These are phyloP conservation scores for Cephalotrichum gorgonifer DNA, from an alignment of 2,329 filamentous ascomycete species.

Conservation along the genomic window DNA sequence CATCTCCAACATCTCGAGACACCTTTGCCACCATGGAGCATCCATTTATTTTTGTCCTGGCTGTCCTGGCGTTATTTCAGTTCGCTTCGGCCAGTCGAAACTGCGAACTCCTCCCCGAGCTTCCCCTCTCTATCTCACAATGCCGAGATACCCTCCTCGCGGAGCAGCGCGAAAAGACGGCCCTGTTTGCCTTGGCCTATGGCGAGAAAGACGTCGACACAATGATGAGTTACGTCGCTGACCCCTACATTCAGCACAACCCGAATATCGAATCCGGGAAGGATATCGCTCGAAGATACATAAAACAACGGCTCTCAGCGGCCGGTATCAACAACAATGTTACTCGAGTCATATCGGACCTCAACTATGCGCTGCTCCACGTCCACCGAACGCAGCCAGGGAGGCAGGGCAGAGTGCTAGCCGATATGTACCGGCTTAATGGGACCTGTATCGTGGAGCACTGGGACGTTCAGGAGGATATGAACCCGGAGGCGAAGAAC, in stretches of 20 bases:
- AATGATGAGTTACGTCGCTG: constrained; percentile 5
- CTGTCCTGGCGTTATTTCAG: not conserved
- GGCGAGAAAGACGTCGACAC: not conserved
- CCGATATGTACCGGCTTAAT: constrained; percentile 9
- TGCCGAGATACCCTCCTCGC: not conserved
- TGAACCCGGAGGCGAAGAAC: constrained; percentile 6
- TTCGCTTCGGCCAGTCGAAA: not conserved
- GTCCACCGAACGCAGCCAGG: constrained; percentile 2
- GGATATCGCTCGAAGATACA: not conserved
- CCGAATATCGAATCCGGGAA: constrained; percentile 5
- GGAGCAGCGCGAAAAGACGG: not conserved
- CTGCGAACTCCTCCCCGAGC: not conserved
- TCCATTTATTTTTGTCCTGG: not conserved
- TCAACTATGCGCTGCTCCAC: not conserved
- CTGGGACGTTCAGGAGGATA: constrained; percentile 9
- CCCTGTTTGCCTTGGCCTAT: not conserved
- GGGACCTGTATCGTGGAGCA: constrained; percentile 10
- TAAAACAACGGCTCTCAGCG: not conserved
- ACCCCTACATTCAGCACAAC: constrained; percentile 10
- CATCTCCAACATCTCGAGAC: too few relatives aligned
- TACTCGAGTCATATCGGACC: not conserved
- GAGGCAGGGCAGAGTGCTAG: constrained; percentile 2
- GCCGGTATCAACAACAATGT: not conserved
- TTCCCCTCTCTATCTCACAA: not conserved
- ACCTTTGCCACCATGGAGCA: not conserved